phyloP scores from a whole-genome alignment of 345 rosid species.

The Gossypium thurberi region DNA sequence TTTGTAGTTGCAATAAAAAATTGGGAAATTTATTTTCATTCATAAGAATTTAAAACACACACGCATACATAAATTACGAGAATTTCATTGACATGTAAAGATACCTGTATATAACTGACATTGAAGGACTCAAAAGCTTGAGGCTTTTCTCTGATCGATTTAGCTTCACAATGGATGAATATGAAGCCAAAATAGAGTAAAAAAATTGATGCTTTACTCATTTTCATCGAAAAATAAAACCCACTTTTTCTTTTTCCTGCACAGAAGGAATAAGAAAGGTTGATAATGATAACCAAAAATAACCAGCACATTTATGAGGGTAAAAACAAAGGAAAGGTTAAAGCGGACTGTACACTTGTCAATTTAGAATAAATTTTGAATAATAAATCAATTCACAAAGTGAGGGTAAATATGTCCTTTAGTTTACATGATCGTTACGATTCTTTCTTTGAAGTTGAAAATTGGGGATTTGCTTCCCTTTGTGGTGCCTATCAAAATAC shows the following conservation, averaged over 20 bases:
- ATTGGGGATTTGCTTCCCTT: too few species aligned
- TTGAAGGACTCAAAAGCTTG: conserved; percentile 32
- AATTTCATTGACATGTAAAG: background rate
- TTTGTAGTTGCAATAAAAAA: background rate
- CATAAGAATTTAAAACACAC: background rate
- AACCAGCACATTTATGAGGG: background rate
- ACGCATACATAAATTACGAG: background rate
- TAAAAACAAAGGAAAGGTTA: background rate
- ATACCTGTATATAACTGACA: conserved; percentile 36
- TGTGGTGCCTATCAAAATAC: too few species aligned
- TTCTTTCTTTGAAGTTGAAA: too few species aligned
- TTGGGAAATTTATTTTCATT: background rate
- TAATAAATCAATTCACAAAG: too few species aligned
- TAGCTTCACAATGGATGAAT: conserved; percentile 16
- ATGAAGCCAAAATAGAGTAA: conserved; percentile 12
- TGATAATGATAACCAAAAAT: background rate
- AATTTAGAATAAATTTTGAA: too few species aligned
- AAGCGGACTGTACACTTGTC: too few species aligned
- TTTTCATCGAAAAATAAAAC: background rate
- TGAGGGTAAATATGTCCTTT: too few species aligned
- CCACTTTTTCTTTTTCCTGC: background rate
- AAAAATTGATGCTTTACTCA: conserved; percentile 3
- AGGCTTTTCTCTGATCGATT: conserved; percentile 22
- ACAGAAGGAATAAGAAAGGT: background rate
- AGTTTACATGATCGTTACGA: too few species aligned